Conservation (phyloP, 2,329 filamentous ascomycete genomes). For the Claviceps digitariae region DNA sequence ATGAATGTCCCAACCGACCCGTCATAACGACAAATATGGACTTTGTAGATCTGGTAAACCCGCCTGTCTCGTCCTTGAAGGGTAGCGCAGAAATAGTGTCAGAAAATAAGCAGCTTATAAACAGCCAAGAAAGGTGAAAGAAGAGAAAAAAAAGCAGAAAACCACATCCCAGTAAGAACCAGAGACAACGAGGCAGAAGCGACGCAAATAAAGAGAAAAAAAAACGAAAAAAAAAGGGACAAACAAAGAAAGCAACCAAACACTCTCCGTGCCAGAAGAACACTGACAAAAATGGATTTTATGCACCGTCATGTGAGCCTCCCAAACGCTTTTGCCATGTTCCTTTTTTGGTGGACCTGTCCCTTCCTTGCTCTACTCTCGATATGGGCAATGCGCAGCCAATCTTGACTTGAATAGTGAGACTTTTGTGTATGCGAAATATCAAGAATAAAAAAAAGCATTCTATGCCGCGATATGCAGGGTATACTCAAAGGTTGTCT, state of each 20-base stretch:
- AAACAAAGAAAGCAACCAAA: background rate
- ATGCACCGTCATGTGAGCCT: constrained; percentile 3
- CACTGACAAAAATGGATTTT: background rate
- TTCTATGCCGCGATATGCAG: constrained; percentile 5
- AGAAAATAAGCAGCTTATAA: too few species aligned
- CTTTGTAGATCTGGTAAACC: too few species aligned
- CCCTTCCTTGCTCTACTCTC: background rate
- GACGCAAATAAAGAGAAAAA: background rate
- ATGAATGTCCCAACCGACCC: too few species aligned
- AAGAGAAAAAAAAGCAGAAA: too few species aligned
- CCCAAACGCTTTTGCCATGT: constrained; percentile 2
- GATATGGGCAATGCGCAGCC: background rate
- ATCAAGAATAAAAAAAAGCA: constrained; percentile 1
- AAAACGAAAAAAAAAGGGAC: background rate
- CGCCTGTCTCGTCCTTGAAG: too few species aligned
- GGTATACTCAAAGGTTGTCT: background rate
- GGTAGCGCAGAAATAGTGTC: too few species aligned
- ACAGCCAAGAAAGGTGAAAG: too few species aligned
- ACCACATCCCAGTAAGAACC: too few species aligned
- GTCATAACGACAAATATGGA: too few species aligned
- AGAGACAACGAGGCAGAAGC: background rate
- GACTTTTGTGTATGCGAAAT: background rate
- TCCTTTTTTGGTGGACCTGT: background rate
- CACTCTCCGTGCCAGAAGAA: background rate
- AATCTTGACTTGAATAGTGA: background rate